Percentiles rank a stretch among this genome's conserved stretches.
These are phyloP conservation scores for Beauveria brongniartii DNA, from an alignment of 2,329 filamentous ascomycete genomes.

Conservation along the genomic window DNA sequence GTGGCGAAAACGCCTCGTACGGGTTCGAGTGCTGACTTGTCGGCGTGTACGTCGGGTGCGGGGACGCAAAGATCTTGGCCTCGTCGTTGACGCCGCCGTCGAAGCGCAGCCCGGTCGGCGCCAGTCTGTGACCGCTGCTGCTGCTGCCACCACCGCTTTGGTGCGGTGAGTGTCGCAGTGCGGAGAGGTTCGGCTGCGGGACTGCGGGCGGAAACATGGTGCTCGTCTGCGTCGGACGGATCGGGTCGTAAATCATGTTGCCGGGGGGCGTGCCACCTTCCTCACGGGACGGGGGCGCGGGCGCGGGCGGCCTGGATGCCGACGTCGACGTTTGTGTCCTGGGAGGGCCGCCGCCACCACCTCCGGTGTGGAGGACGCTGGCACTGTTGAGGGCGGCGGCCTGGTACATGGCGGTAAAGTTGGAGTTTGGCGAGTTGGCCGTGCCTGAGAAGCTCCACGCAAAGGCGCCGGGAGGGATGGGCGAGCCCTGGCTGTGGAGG, in stretches of 20 bases:
- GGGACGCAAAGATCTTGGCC: constrained; percentile 24
- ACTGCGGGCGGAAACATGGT: constrained; percentile 42
- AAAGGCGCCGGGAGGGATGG: constrained; percentile 46
- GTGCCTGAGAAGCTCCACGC: constrained; percentile 85
- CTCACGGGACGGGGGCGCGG: not conserved
- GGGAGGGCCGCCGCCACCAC: not conserved
- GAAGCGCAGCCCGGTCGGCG: constrained; percentile 16
- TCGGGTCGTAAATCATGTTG: constrained; percentile 54
- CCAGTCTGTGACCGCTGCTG: constrained; percentile 13
- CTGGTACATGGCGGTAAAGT: constrained; percentile 73
- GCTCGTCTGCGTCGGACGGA: constrained; percentile 43
- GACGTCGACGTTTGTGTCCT: not conserved
- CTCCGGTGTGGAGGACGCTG: not conserved
- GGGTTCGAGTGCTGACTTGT: constrained; percentile 33
- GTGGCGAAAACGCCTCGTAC: constrained; percentile 35
- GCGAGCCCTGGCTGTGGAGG: constrained; percentile 39
- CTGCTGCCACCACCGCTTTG: constrained; percentile 20
- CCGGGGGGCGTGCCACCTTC: constrained; percentile 43
- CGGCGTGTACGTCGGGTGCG: constrained; percentile 28
- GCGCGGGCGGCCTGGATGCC: not conserved
- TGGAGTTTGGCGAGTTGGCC: constrained; percentile 77
- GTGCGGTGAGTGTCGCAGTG: constrained; percentile 36
- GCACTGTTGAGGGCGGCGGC: constrained; percentile 18
- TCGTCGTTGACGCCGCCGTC: constrained; percentile 23
- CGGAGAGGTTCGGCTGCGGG: constrained; percentile 40